Evolutionary conservation across 352 stramenopile genomes (phyloP).

Genomic region (Globisporangium cederbergense): DNA sequence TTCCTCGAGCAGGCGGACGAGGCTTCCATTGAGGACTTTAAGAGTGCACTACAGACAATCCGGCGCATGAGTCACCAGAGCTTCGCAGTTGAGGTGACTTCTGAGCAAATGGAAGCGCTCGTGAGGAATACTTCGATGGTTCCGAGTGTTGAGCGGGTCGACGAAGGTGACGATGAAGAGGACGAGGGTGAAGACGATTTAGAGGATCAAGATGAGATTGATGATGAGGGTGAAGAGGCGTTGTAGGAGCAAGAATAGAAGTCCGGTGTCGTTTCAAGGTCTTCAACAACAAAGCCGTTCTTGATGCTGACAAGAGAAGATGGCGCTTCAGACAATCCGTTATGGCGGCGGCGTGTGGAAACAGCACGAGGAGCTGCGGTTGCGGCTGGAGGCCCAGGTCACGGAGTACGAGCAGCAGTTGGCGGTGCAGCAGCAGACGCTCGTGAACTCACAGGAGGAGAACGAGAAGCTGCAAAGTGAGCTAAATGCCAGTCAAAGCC

Average conservation of each 20-base stretch:
- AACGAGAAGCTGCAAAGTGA: not conserved
- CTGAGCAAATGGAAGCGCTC: constrained; percentile 19
- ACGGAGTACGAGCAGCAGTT: constrained; percentile 8
- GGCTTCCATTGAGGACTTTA: constrained; percentile 63
- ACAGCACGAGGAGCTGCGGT: constrained; percentile 26
- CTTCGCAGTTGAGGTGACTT: constrained; percentile 18
- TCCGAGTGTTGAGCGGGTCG: not conserved
- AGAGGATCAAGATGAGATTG: constrained; percentile 28
- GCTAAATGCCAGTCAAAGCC: constrained; percentile 8
- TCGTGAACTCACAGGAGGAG: not conserved
- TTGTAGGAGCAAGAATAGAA: constrained; percentile 11
- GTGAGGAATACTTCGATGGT: not conserved
- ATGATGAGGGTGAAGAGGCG: constrained; percentile 16
- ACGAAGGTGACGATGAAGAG: constrained; percentile 11
- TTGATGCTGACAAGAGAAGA: not conserved
- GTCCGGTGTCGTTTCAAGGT: not conserved
- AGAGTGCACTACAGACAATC: constrained; percentile 57
- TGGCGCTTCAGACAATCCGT: constrained; percentile 26
- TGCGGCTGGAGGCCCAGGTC: constrained; percentile 14
- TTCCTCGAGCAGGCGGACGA: constrained; percentile 66
- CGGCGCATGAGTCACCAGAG: constrained; percentile 41
- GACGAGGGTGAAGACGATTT: constrained; percentile 31
- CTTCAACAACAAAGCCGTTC: not conserved
- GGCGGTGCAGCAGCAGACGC: not conserved
- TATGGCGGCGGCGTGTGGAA: constrained; percentile 31